Base-by-base conservation (phyloP, 2,329 filamentous ascomycete species). In the Elsinoe necatrix region DNA sequence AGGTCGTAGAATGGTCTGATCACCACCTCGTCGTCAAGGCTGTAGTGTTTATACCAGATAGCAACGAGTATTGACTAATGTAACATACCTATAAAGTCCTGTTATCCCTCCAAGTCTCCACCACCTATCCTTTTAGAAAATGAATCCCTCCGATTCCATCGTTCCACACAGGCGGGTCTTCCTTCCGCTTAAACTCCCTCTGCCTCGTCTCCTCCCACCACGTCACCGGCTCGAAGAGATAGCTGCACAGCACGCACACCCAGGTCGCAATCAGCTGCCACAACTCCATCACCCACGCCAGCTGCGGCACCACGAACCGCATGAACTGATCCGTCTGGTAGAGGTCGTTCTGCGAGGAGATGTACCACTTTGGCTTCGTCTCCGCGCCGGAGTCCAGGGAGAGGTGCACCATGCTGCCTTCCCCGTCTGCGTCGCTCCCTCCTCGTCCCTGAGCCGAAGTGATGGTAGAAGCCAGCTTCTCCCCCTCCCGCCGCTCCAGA, bases 301-400 rank as follows among this genome's bases (percentile, higher is more conserved):
- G 77, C 9, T 75, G 80, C 8, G 85, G 82, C 14, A 80, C 64
- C 16, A 91, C 63, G 66, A 95, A 93, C 63, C 85, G 84, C 59
- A 92, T 73, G 60, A 84, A 85, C 62, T 95, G 85, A 50, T 83
- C 84, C 0, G 82, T 76, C 64, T 92, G 87, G 66, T 95, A 95
- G 6, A 91, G 72, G 66, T 95, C 89, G 62, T 95, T 84, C 67
- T 95, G 90, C 16, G 77, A 79, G 5, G 76, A 70, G 61, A 95
- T 91, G 67, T 84, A 87, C 72, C 90, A 93, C 58, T 77, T 78
- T 20, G 64, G 41, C 27, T 29, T 25, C n/a, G 55, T 64, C 21
- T 64, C 27, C 48, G n/a, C 4, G 4, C 43, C 8, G 14, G 43
- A 11, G 37, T 52, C 48, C 6, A 52, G 48, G 31, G 12, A n/a